phyloP scores from a whole-genome alignment of 2,329 filamentous ascomycete genomes.

The Trichoderma polysporum region DNA sequence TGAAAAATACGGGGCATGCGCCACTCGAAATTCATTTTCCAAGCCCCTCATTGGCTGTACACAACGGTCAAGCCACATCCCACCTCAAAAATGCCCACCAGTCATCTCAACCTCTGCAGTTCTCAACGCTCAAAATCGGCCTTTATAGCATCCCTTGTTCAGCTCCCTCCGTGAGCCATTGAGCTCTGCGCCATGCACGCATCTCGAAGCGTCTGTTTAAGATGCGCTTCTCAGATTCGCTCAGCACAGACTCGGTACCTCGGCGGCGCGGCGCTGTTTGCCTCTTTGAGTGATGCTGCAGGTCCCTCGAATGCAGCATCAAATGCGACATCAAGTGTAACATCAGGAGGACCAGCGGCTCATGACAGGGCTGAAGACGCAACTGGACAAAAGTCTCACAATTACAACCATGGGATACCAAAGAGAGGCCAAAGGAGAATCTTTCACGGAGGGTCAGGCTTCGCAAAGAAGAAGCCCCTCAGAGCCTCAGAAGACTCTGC shows the following conservation, averaged over 20 bases:
- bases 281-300: constrained; percentile 26
- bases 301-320: background rate
- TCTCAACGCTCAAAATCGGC: constrained; percentile 2
- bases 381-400: background rate
- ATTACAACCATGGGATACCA: background rate
- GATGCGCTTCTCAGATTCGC: constrained; percentile 35
- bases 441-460: constrained; percentile 3
- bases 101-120: background rate
- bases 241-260: constrained; percentile 24
- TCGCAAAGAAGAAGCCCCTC: constrained; percentile 3
- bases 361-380: background rate
- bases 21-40: background rate
- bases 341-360: background rate
- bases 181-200: constrained; percentile 33
- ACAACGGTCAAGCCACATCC: constrained; percentile 22
- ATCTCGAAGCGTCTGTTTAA: constrained; percentile 37
- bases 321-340: background rate
- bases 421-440: background rate
- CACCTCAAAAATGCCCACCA: constrained; percentile 13
- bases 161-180: background rate
- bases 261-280: constrained; percentile 28
- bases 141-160: background rate
- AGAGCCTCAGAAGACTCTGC: constrained; percentile 27
- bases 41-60: constrained; percentile 13
- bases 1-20: background rate